phyloP scores from a whole-genome alignment of 805 yeast genomes.

The Maudiozyma bulderi region DNA sequence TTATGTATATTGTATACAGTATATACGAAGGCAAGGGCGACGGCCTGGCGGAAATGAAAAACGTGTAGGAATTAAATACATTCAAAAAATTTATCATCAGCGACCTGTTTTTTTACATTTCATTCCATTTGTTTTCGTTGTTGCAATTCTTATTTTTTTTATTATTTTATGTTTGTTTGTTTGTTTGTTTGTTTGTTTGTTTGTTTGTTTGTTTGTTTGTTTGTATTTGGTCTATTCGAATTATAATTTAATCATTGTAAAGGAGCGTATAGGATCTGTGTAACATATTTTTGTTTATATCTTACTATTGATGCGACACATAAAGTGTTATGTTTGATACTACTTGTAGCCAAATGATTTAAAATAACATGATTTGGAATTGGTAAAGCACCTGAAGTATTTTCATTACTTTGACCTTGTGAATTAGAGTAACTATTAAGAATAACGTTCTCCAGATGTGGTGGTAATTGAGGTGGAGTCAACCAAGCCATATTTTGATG shows the following conservation, averaged over 20 bases:
- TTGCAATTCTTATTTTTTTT: not conserved
- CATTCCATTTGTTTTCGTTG: not conserved
- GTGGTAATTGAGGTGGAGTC: conserved; percentile 94
- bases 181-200: no score
- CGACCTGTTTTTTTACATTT: no score
- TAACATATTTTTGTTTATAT: conserved; percentile 79
- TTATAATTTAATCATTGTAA: conserved; percentile 7
- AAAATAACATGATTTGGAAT: conserved; percentile 92
- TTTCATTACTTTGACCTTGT: conserved; percentile 38
- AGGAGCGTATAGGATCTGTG: conserved; percentile 89
- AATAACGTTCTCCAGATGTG: conserved; percentile 90
- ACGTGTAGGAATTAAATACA: no score
- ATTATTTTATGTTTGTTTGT: no score
- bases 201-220: no score
- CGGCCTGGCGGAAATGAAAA: no score
- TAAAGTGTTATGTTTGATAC: conserved; percentile 84
- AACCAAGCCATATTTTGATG: conserved; percentile 52
- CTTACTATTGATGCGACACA: conserved; percentile 90
- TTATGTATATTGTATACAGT: not conserved
- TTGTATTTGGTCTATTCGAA: no score
- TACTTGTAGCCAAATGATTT: conserved; percentile 91
- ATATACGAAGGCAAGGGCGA: not conserved
- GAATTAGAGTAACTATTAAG: conserved; percentile 53
- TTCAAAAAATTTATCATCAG: no score
- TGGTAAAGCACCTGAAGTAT: conserved; percentile 80